Base-by-base conservation (phyloP, 352 stramenopile species). In the Blastocystis sp. region DNA sequence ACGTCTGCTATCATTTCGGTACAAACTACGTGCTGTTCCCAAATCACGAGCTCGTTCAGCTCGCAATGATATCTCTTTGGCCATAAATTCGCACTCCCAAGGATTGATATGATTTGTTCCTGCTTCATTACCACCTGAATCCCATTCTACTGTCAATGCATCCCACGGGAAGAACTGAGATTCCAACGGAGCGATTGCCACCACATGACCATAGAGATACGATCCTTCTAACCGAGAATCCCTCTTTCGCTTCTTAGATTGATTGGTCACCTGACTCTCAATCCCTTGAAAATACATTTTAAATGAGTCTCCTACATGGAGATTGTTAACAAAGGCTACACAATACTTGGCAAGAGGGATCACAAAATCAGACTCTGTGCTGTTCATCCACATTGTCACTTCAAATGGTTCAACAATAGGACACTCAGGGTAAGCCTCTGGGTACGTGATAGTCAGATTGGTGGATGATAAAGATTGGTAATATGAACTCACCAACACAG, bases 81-180 rank as follows among this genome's bases (percentile, higher is more conserved):
- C 14, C 16, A 51, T 32, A 27, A 39, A 83, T 56, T 83, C 71
- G 32, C 71, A 83, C 46, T 83, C 71, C 71, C 71, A 83, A 16
- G 71, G 46, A 63, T 83, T 83, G 43, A 83, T 83, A 24, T 42
- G 71, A 35, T 83, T 66, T 14, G 71, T 83, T 27, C 71, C 71
- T 37, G 71, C 71, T 49, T 83, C 71, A 24, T 21, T 42, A 21
- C n/a, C 51, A 35, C 35, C 46, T 3, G 21, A 27, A 32, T 66
- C 51, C 71, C 71, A 83, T 21, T 29, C 19, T n/a, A 83, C 71
- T 21, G n/a, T 42, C 42, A 83, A 14, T 14, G 42, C 39, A n/a
- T 83, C 71, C 71, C 71, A 83, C n/a, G 71, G 71, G 46, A 83
- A 83, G 19, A 63, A 42, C 6, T 42, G 24, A 56, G 51, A 27